These are phyloP conservation scores for Aspergillus ustus DNA, from an alignment of 2,329 filamentous ascomycete genomes.

Conservation along the genomic window DNA sequence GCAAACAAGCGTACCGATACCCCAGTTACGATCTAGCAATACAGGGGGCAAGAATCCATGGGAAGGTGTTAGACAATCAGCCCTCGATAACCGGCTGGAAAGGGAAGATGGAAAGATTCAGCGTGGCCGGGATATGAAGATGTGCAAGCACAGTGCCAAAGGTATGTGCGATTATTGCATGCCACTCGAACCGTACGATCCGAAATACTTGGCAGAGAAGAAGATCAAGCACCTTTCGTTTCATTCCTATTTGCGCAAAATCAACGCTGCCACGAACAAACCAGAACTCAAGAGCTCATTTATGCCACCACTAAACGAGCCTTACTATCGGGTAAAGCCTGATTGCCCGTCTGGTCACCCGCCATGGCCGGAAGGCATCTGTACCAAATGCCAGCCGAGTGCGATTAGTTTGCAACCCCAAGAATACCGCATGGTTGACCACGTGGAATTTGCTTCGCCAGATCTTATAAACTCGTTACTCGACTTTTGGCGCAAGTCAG, in stretches of 20 bases:
- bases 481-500: conserved; percentile 75
- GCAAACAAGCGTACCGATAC: conserved; percentile 63
- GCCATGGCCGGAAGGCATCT: conserved; percentile 93
- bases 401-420: conserved; percentile 95
- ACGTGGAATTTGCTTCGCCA: conserved; percentile 67
- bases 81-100: conserved; percentile 84
- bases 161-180: conserved; percentile 99
- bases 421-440: conserved; percentile 94
- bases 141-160: conserved; percentile 95
- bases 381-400: conserved; percentile 96
- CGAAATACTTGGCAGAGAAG: conserved; percentile 87
- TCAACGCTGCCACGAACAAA: conserved; percentile 96
- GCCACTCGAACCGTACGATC: conserved; percentile 90
- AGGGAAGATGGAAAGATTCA: conserved; percentile 87
- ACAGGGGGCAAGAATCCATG: conserved; percentile 82
- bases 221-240: conserved; percentile 99
- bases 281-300: conserved; percentile 92
- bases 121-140: conserved; percentile 72
- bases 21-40: conserved; percentile 53
- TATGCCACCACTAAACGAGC: conserved; percentile 92
- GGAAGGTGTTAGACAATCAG: conserved; percentile 88
- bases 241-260: conserved; percentile 90
- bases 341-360: conserved; percentile 93
- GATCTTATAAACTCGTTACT: conserved; percentile 15
- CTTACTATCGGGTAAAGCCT: conserved; percentile 84